Evolutionary conservation across 1,284 basidiomycete species (phyloP).

Genomic region (Singerocomus inundabilis): DNA sequence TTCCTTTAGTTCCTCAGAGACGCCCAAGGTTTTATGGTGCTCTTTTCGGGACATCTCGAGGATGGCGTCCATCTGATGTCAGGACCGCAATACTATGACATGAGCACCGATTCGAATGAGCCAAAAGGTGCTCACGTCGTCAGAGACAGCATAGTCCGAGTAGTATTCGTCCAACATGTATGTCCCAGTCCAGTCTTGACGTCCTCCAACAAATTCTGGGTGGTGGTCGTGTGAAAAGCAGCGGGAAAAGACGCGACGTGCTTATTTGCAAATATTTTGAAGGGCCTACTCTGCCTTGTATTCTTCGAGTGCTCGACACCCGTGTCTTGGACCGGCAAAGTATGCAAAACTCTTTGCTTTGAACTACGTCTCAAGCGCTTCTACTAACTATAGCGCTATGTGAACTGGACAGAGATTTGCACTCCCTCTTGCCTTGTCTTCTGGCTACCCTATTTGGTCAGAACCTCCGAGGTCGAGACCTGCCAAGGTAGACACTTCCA

Average conservation of each 20-base stretch:
- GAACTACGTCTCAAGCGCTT: background rate
- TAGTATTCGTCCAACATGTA: conserved; percentile 17
- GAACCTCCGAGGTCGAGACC: too few relatives aligned
- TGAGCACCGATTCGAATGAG: background rate
- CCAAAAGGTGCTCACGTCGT: conserved; percentile 24
- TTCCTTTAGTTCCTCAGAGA: conserved; percentile 3
- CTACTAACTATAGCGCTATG: too few relatives aligned
- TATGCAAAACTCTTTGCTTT: too few relatives aligned
- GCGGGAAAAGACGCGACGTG: conserved; percentile 23
- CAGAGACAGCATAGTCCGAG: conserved; percentile 25
- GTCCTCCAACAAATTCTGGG: background rate
- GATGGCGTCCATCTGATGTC: conserved; percentile 27
- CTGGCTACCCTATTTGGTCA: background rate
- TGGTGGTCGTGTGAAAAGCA: conserved; percentile 10
- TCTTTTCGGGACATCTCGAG: conserved; percentile 29
- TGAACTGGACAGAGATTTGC: background rate
- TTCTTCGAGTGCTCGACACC: too few relatives aligned
- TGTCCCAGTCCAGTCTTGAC: background rate
- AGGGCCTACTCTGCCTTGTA: too few relatives aligned
- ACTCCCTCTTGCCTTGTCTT: background rate
- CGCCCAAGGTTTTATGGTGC: background rate
- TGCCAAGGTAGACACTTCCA: background rate
- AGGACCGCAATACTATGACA: background rate
- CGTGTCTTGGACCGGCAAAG: background rate
- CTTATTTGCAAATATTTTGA: conserved; percentile 22